A percentile compares a stretch with the other conserved stretches of the same genome.
phyloP scores from a whole-genome alignment of 2,329 filamentous ascomycete species.

The Stagonosporopsis cucurbitacearum region DNA sequence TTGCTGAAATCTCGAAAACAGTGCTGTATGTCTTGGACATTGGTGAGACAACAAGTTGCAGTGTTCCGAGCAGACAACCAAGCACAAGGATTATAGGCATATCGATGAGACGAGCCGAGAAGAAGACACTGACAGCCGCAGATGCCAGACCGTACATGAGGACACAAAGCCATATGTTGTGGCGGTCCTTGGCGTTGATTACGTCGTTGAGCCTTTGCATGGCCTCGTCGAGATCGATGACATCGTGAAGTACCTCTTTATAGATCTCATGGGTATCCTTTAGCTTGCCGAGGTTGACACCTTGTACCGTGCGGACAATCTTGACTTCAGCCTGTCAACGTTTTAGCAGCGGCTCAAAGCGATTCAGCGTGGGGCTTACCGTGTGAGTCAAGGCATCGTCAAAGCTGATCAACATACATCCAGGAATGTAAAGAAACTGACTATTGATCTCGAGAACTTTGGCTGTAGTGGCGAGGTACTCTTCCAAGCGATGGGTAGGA shows the following conservation, averaged over 20 bases:
- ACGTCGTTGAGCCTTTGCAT: slow-evolving; percentile 68
- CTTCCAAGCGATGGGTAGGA: slow-evolving; percentile 87
- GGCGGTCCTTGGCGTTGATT: slow-evolving; percentile 63
- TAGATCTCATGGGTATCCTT: slow-evolving; percentile 78
- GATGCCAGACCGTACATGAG: slow-evolving; percentile 77
- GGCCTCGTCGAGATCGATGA: slow-evolving; percentile 72
- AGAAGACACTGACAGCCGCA: slow-evolving; percentile 77
- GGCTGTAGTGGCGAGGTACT: slow-evolving; percentile 87
- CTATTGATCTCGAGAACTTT: slow-evolving; percentile 84
- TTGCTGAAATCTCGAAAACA: slow-evolving; percentile 57
- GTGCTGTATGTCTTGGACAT: slow-evolving; percentile 71
- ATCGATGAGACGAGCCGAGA: slow-evolving; percentile 76
- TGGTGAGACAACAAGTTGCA: slow-evolving; percentile 77
- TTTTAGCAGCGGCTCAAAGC: slow-evolving; percentile 49
- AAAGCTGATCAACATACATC: slow-evolving; percentile 92
- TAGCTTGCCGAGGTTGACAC: slow-evolving; percentile 74
- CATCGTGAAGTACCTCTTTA: slow-evolving; percentile 78
- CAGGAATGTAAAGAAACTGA: slow-evolving; percentile 87
- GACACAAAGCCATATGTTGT: slow-evolving; percentile 57
- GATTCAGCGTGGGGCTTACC: not conserved
- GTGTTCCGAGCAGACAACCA: slow-evolving; percentile 73
- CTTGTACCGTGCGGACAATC: slow-evolving; percentile 71
- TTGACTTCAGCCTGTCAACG: slow-evolving; percentile 68
- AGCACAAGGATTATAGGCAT: slow-evolving; percentile 78
- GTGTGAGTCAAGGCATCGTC: slow-evolving; percentile 70